A percentile compares a stretch with the other conserved stretches of the same genome.
Conservation (phyloP, 495 filamentous ascomycete genomes). For the Trichoderma virens region DNA sequence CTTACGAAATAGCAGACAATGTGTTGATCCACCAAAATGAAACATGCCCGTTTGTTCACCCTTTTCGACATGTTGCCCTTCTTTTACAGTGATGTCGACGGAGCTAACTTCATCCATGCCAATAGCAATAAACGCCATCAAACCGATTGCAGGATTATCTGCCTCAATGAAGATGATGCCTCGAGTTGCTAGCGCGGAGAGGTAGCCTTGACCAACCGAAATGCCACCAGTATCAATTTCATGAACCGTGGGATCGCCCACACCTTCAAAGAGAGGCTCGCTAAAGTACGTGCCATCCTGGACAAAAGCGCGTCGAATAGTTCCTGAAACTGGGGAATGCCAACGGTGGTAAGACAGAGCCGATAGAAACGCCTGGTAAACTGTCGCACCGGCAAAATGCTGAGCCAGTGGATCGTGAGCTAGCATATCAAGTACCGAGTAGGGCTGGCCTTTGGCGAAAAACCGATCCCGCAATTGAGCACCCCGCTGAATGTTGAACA, state of each 20-base stretch:
- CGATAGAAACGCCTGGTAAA: conserved; percentile 63
- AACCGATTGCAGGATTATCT: conserved; percentile 54
- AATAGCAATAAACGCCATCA: conserved; percentile 58
- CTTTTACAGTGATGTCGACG: conserved; percentile 55
- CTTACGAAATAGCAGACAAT: conserved; percentile 52
- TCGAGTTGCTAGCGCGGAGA: conserved; percentile 51
- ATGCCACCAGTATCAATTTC: conserved; percentile 31
- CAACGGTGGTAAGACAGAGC: conserved; percentile 63
- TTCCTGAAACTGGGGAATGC: conserved; percentile 58
- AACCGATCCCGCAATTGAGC: conserved; percentile 47
- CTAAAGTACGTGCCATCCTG: conserved; percentile 62
- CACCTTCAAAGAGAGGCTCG: conserved; percentile 49
- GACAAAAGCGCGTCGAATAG: conserved; percentile 46
- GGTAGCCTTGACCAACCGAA: conserved; percentile 46
- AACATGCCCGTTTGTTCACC: conserved; percentile 67
- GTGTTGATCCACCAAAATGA: conserved; percentile 62
- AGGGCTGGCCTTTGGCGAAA: conserved; percentile 64
- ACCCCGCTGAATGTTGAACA: conserved; percentile 35
- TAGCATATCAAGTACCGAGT: conserved; percentile 58
- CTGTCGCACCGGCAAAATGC: conserved; percentile 51
- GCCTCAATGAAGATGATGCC: conserved; percentile 63
- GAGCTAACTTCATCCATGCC: conserved; percentile 68
- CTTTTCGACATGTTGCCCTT: conserved; percentile 54
- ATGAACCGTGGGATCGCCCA: conserved; percentile 14
- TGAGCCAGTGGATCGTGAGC: conserved; percentile 38